Base-by-base conservation (phyloP, 2,329 filamentous ascomycete genomes). In the Fusarium sp. region DNA sequence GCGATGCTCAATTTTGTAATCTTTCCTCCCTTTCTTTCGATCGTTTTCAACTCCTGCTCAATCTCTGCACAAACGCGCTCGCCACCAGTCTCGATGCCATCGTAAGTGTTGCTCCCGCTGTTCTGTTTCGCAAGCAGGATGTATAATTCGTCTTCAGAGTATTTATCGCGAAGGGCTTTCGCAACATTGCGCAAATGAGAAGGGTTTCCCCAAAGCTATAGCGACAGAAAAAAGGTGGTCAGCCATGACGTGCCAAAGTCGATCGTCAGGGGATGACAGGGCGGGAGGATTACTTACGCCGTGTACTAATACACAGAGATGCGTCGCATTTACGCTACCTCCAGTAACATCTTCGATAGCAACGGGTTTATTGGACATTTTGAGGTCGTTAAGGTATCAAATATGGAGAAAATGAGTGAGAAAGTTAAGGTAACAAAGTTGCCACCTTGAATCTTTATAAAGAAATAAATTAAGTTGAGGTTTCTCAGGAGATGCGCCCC, bases 1-100 rank as follows among this genome's bases (percentile, higher is more conserved):
- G 95, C 87, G 43, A 98, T 84, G 78, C 94, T 97, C 69, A 98
- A 84, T 81, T 94, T 97, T 49, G 83, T 90, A 75, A 98, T 91
- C 44, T 88, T 86, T 71, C 91, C 88, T 24, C 94, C 94, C 29
- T 85, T 83, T 44, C 82, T 82, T 51, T 87, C 85, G 54, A 90
- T 85, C 46, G 79, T 78, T 59, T 85, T 84, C 58, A 92, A 77
- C 73, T 90, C 85, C 72, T 91, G 85, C 76, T 91, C 88, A 62
- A 92, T 91, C 81, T 92, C 90, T 65, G 85, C 81, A 71, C 88
- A 90, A 10, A 92, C 86, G 47, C 90, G 86, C 81, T 92, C 90
- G 74, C 89, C 90, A 70, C 90, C 88, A 5, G 85, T 83, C 78
- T 92, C 90, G 76, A 92, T 89, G 63, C 90, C 90, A 77, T 92